These are phyloP conservation scores for Apostasia shenzhenica DNA, from an alignment of 106 monocot genomes.

Conservation along the genomic window DNA sequence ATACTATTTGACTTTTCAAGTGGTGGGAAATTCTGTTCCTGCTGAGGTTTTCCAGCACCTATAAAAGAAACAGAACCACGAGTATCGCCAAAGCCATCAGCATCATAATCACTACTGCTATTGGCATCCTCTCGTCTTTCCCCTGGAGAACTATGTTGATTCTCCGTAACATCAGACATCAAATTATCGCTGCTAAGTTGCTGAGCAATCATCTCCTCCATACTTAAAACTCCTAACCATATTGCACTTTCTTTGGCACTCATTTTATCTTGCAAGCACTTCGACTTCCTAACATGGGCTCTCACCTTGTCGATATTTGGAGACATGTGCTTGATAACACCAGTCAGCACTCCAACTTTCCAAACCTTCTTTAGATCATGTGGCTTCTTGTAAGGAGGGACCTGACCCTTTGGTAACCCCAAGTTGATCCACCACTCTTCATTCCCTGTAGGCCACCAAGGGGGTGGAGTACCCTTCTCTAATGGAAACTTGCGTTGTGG, in stretches of 20 bases:
- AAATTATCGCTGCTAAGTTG: conserved; percentile 37
- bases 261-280: conserved; percentile 99
- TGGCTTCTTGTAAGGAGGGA: conserved; percentile 74
- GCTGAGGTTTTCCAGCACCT: conserved; percentile 20
- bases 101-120: conserved; percentile 61
- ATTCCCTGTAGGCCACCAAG: conserved; percentile 94
- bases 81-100: conserved; percentile 41
- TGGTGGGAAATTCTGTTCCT: background rate
- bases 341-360: conserved; percentile 94
- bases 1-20: conserved; percentile 21
- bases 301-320: conserved; percentile 86
- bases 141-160: conserved; percentile 23
- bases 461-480: conserved; percentile 75
- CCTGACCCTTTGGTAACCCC: conserved; percentile 53
- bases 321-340: conserved; percentile 95
- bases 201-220: conserved; percentile 45
- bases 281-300: conserved; percentile 78
- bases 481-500: conserved; percentile 89
- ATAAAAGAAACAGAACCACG: conserved; percentile 34
- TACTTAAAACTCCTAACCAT: conserved; percentile 75
- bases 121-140: conserved; percentile 46
- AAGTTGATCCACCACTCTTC: conserved; percentile 84
- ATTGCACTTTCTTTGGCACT: conserved; percentile 90
- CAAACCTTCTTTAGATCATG: conserved; percentile 96
- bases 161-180: conserved; percentile 50